Evolutionary conservation across 306 rosid genomes (phyloP).

Genomic region (Begonia peltatifolia): DNA sequence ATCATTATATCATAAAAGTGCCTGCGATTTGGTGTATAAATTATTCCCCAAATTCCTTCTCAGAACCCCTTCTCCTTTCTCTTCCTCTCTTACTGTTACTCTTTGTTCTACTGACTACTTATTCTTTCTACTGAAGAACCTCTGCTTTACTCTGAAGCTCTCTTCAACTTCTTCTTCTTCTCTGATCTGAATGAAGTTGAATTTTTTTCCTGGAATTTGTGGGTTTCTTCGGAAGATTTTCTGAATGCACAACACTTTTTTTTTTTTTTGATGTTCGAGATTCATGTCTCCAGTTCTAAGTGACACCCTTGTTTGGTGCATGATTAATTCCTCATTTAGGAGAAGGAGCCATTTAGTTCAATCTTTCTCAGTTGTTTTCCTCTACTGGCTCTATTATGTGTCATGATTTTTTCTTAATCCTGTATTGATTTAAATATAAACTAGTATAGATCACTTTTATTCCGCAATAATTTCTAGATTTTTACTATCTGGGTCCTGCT

Average conservation of each 20-base stretch:
- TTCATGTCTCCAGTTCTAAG: conserved; percentile 88
- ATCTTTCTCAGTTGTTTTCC: conserved; percentile 95
- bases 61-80: conserved; percentile 2
- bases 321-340: conserved; percentile 74
- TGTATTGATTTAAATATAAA: neutral
- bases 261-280: conserved; percentile 79
- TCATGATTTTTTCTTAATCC: conserved; percentile 34
- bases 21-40: conserved; percentile 31
- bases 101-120: conserved; percentile 2
- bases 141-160: conserved; percentile 6
- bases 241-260: conserved; percentile 40
- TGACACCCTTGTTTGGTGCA: conserved; percentile 66
- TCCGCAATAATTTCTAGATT: neutral
- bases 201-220: conserved; percentile 5
- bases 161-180: conserved; percentile 13
- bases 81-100: conserved; percentile 20
- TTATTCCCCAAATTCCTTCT: conserved; percentile 9
- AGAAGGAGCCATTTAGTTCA: conserved; percentile 97
- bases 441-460: neutral
- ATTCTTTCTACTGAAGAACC: conserved; percentile 9
- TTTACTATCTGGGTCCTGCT: conserved; percentile 43
- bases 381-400: conserved; percentile 85
- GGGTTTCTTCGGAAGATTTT: conserved; percentile 1
- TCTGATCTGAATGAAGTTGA: conserved; percentile 1
- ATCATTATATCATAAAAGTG: conserved; percentile 7